Percentiles rank a stretch among this genome's conserved stretches.
Evolutionary conservation across 225 moss, liverwort and hornwort genomes (phyloP).

Genomic region (Asterella californica): DNA sequence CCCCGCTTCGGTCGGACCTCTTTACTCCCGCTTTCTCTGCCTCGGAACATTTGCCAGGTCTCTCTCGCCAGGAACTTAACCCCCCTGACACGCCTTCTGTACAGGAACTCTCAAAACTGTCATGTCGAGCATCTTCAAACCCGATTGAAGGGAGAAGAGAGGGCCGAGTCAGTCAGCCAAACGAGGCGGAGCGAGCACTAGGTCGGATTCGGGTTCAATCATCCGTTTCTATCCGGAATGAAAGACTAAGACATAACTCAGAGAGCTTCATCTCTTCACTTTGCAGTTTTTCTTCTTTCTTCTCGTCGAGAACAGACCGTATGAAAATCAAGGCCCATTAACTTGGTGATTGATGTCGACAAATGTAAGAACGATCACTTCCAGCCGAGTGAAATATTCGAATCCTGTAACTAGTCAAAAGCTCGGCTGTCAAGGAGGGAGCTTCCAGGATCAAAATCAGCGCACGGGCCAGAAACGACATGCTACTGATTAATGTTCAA

Average conservation of each 20-base stretch:
- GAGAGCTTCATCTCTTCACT: background rate
- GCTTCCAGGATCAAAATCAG: slow-evolving; percentile 5
- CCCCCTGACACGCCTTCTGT: slow-evolving; percentile 10
- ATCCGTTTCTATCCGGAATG: background rate
- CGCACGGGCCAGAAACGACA: background rate
- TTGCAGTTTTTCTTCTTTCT: background rate
- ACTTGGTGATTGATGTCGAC: background rate
- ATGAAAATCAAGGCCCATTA: background rate
- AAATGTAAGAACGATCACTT: slow-evolving; percentile 3
- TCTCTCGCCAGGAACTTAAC: background rate
- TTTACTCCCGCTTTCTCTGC: background rate
- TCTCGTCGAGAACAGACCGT: background rate
- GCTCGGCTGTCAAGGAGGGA: background rate
- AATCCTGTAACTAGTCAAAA: background rate
- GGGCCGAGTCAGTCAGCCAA: background rate
- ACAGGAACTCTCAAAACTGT: slow-evolving; percentile 19
- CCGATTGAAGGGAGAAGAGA: slow-evolving; percentile 10
- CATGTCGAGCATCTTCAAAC: slow-evolving; percentile 11
- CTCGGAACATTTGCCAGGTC: background rate
- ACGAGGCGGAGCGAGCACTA: background rate
- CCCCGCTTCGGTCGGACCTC: background rate
- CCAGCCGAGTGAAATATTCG: background rate
- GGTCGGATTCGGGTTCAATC: background rate
- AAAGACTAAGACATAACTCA: background rate
- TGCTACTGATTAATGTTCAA: background rate